Conservation (phyloP, 2,329 filamentous ascomycete genomes). For the Colletotrichum nymphaeae region DNA sequence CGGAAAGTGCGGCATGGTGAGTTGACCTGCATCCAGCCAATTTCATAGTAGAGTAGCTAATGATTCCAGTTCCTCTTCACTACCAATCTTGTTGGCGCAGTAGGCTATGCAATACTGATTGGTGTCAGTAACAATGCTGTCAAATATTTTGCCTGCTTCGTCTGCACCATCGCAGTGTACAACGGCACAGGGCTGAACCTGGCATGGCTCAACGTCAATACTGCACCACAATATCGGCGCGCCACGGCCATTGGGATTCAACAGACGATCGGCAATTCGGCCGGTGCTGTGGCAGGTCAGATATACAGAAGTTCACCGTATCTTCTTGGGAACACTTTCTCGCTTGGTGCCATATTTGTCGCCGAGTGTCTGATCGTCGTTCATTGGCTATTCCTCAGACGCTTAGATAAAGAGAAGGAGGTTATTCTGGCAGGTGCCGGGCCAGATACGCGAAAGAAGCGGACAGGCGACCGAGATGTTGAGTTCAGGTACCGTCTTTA, state of each 20-base stretch:
- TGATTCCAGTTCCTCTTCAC: constrained; percentile 61
- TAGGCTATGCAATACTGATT: constrained; percentile 61
- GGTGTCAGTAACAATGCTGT: constrained; percentile 59
- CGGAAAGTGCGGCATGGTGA: constrained; percentile 42
- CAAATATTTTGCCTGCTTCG: constrained; percentile 61
- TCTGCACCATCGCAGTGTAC: constrained; percentile 60
- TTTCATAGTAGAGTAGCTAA: too few relatives aligned
- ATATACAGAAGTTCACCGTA: constrained; percentile 48
- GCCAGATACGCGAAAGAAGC: constrained; percentile 56
- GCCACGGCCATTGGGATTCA: constrained; percentile 57
- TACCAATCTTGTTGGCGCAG: constrained; percentile 60
- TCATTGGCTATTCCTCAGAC: constrained; percentile 55
- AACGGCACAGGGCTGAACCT: constrained; percentile 58
- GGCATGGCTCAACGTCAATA: constrained; percentile 59
- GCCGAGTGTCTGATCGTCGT: constrained; percentile 48
- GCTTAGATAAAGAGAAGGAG: constrained; percentile 54
- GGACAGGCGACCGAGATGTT: constrained; percentile 57
- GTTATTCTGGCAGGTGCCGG: constrained; percentile 49
- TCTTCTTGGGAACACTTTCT: constrained; percentile 42
- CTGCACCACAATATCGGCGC: constrained; percentile 57
- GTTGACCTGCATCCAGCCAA: not conserved
- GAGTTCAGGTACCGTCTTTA: constrained; percentile 58
- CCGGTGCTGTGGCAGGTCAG: constrained; percentile 55
- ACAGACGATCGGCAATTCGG: constrained; percentile 50
- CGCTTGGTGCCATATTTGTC: constrained; percentile 41